phyloP scores from a whole-genome alignment of 345 rosid species.

The Combretum micranthum region DNA sequence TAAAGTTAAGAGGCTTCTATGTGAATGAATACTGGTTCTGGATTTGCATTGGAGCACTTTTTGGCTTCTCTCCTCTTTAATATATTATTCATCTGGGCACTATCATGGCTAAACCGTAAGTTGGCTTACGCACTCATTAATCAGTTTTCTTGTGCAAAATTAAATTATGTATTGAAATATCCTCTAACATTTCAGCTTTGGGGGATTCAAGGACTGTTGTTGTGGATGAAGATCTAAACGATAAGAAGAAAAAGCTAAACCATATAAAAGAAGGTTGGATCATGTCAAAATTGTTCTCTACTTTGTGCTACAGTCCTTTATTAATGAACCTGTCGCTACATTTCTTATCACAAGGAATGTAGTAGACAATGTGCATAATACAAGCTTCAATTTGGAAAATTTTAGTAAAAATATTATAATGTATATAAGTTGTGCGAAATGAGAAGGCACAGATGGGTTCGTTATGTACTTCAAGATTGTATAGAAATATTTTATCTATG shows the following conservation, averaged over 20 bases:
- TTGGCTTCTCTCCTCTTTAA: constrained; percentile 67
- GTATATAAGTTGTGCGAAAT: too few species aligned
- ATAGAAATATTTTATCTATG: too few species aligned
- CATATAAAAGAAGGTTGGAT: constrained; percentile 30
- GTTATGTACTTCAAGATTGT: too few species aligned
- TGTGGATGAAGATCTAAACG: constrained; percentile 29
- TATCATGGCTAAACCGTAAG: constrained; percentile 73
- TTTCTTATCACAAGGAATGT: too few species aligned
- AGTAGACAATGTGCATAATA: too few species aligned
- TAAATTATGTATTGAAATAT: background rate
- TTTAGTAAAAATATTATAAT: too few species aligned
- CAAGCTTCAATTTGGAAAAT: too few species aligned
- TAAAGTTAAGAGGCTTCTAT: constrained; percentile 57
- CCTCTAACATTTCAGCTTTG: constrained; percentile 38
- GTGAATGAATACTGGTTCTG: constrained; percentile 62
- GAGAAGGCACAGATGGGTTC: too few species aligned
- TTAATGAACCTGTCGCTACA: too few species aligned
- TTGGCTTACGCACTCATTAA: constrained; percentile 4
- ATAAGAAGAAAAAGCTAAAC: constrained; percentile 16
- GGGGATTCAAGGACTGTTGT: constrained; percentile 39
- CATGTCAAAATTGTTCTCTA: background rate
- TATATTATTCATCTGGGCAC: constrained; percentile 44
- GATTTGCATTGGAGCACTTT: constrained; percentile 63
- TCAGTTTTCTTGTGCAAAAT: too few species aligned
- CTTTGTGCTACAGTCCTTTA: background rate